phyloP scores from a whole-genome alignment of 768 basidiomycete species.

The Holtermanniella nyarrowii region DNA sequence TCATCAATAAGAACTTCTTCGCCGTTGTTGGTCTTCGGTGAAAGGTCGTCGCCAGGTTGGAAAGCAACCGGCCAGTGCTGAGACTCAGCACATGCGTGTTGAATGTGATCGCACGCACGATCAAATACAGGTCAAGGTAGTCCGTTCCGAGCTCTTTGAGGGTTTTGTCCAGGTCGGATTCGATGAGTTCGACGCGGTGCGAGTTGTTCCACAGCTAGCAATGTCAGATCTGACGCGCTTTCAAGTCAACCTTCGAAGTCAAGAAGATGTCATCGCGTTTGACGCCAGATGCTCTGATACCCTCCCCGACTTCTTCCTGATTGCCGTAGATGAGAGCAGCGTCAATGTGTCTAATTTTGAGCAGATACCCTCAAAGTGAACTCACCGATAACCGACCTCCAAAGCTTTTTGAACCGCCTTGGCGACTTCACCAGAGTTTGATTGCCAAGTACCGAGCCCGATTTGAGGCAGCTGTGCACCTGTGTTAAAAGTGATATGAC shows the following conservation, averaged over 20 bases:
- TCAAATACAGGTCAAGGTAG: conserved; percentile 66
- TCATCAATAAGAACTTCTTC: conserved; percentile 6
- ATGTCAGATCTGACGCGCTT: conserved; percentile 50
- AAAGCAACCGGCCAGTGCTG: conserved; percentile 26
- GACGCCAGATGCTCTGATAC: conserved; percentile 60
- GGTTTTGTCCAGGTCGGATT: conserved; percentile 67
- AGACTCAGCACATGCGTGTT: too few species aligned
- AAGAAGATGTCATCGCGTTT: conserved; percentile 62
- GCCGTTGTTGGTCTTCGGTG: conserved; percentile 8
- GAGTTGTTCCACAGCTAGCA: conserved; percentile 74
- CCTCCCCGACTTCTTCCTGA: conserved; percentile 43
- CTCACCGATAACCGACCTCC: neutral
- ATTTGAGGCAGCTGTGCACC: conserved; percentile 15
- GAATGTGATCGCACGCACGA: too few species aligned
- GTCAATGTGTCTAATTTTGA: neutral
- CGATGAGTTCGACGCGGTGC: conserved; percentile 57
- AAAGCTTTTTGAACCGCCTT: too few species aligned
- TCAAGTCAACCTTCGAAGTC: too few species aligned
- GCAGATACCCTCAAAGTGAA: neutral
- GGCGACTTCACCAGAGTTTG: conserved; percentile 17
- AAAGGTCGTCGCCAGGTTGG: conserved; percentile 8
- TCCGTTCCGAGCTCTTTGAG: conserved; percentile 59
- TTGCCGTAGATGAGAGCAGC: conserved; percentile 67
- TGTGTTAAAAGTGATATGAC: too few species aligned
- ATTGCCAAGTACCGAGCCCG: conserved; percentile 22